phyloP scores from a whole-genome alignment of 163 green algal species.

The Prototheca wickerhamii region DNA sequence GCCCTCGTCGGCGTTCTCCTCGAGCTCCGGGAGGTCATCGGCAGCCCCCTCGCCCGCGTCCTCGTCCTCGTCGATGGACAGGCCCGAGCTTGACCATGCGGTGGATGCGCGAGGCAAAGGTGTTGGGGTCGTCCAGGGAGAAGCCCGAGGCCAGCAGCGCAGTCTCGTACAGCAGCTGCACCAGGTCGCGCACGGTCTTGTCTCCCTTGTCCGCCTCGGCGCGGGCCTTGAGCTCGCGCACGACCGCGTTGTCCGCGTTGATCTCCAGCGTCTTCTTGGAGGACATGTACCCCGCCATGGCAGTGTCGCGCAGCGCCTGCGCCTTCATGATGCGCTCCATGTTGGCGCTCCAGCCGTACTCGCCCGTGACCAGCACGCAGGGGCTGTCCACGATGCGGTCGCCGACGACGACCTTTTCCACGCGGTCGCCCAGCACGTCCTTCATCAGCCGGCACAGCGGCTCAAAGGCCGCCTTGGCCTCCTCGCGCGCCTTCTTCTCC shows the following conservation, averaged over 20 bases:
- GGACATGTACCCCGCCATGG: constrained; percentile 85
- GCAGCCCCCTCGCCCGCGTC: constrained; percentile 39
- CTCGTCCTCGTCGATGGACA: constrained; percentile 93
- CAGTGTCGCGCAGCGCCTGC: constrained; percentile 89
- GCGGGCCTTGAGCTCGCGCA: constrained; percentile 84
- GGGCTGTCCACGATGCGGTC: constrained; percentile 97
- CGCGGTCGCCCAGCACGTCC: constrained; percentile 94
- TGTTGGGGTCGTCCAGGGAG: constrained; percentile 95
- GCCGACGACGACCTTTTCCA: constrained; percentile 64
- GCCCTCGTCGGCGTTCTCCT: constrained; percentile 91
- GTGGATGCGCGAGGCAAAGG: constrained; percentile 94
- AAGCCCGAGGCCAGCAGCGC: constrained; percentile 92
- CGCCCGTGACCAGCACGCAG: constrained; percentile 91
- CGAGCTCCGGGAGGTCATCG: constrained; percentile 79
- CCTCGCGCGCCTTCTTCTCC: constrained; percentile 95
- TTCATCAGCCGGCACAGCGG: constrained; percentile 90
- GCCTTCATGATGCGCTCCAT: constrained; percentile 99
- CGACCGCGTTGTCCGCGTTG: constrained; percentile 97
- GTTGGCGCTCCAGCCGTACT: constrained; percentile 96
- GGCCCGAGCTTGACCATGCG: constrained; percentile 98
- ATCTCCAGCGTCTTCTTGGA: constrained; percentile 99
- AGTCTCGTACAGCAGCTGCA: constrained; percentile 97
- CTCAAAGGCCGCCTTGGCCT: constrained; percentile 84
- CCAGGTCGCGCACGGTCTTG: constrained; percentile 99
- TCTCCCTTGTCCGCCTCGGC: constrained; percentile 94